Evolutionary conservation across 768 basidiomycete species (phyloP), one percentile per base, ranked within the genome.

Genomic region (Serendipita sp.): DNA sequence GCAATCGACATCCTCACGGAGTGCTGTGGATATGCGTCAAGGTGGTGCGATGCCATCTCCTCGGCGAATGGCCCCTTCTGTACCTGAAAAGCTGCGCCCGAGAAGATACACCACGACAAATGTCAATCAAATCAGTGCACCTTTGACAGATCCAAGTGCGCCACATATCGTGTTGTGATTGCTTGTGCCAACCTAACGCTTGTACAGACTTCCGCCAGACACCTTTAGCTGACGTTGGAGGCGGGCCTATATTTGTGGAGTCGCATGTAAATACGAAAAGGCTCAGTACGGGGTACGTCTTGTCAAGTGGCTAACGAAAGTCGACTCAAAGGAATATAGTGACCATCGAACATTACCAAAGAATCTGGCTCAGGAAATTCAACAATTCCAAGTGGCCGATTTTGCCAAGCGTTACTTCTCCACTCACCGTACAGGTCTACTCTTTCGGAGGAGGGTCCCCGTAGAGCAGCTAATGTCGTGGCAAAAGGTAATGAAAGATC

Each of bases 381-480:
- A 88, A 69, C 87, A 87, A 68, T 94, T 95, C 73, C 85, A 86
- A 3, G 83, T 89, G 70, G 87, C 86, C 0, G 87, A 91, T 44
- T 96, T 88, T 72, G 91, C 93, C 41, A 79, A 78, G 53, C 86
- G 85, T 68, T 95, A 94, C 72, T 94, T 97, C 71, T 89, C 92
- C 16, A 92, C 85, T 0, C 90, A 92, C 70, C 82, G 86, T n/a
- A 88, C 84, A 5, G 93, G 93, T 0, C 86, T 95, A 71, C 86
- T 92, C 65, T 92, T 92, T 74, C 80, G 82, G 67, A 81, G 91
- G 53, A 83, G 79, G 66, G 82, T 95, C 1, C 92, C 93, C 0
- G 82, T 95, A 2, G 84, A 80, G 28, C 86, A 90, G 70, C 81
- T 95, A 75, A 92, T 96, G 89, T 80, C 83, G 56, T 95, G 92